Base-by-base conservation (phyloP, 2,329 filamentous ascomycete genomes). In the Pseudogymnoascus sp. region DNA sequence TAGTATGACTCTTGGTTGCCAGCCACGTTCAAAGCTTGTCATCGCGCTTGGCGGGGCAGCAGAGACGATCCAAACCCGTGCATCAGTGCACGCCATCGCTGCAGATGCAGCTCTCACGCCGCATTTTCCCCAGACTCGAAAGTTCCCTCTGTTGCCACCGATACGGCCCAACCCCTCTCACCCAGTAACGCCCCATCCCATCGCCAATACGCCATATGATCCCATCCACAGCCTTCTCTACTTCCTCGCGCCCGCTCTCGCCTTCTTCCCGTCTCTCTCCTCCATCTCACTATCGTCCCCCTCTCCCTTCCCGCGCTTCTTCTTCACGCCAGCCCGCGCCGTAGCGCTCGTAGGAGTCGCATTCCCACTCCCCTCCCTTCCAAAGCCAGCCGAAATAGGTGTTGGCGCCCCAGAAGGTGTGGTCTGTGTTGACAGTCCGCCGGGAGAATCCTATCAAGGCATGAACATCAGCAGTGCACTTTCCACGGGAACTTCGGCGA, bases 261-360 rank as follows among this genome's bases (percentile, higher is more conserved):
- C 31, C 70, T 81, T 86, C 44, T 76, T 72, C 35, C 46, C 61
- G 63, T 82, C 80, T 59, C 74, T 74, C 15, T 77, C 76, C 63
- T 87, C 84, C 21, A 79, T 82, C 74, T 87, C 85, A 73, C 83
- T 87, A 64, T 87, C 85, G 26, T 83, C 77, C 3, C 61, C 77
- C 4, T 60, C 56, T 9, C 65, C 75, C 56, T 71, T 74, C 4
- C 72, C 73, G 4, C 75, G 77, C 67, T 82, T 80, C 73, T 83
- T 86, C 68, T 73, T 79, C 44, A 73, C 71, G 11, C 65, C 65
- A 33, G 62, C 64, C 40, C 71, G 76, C 67, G 77, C 80, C 7
- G 78, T 79, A 13, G 79, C 77, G 37, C 82, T 83, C 7, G 80
- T 83, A 0, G 84, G 83, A 23, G 84, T 87, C 10, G 81, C 76